Evolutionary conservation across 2,329 filamentous ascomycete genomes (phyloP), one percentile per base, ranked within the genome.

Genomic region (Ophiostoma populinum): DNA sequence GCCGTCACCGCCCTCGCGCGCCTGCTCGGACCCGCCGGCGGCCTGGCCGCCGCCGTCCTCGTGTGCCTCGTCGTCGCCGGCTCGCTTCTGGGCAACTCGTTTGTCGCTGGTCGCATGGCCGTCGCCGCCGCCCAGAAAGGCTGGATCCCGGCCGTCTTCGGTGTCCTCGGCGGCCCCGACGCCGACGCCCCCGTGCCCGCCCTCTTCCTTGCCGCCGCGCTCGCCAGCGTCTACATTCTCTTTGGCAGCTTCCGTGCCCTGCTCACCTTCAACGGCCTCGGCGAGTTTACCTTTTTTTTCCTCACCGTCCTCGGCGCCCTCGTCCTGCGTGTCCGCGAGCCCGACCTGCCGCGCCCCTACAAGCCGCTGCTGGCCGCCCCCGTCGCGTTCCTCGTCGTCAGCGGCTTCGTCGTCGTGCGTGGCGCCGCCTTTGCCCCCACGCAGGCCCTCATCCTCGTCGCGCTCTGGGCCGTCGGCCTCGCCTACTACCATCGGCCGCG

Each of bases 261-360:
- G 0, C 46, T 76, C 9, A 75, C 69, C 0, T 72, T 72, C 43
- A 70, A 70, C 34, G 67, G 67, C 0, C 51, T 71, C 4, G 67
- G 65, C 11, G 67, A 71, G 44, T 75, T 70, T 47, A 63, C 70
- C 0, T 76, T 75, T 50, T 75, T 75, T 53, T 71, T 75, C 45
- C 56, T 74, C 20, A 70, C 70, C 0, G 70, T 75, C 0, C 45
- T 74, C 0, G 71, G 70, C 0, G 62, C 68, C 2, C 55, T 75
- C 8, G 52, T 74, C 12, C 50, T 76, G 28, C 61, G 71, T 10
- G 61, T 60, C 37, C 59, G 65, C 1, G 68, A 75, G 46, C 71
- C 70, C 0, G 48, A 53, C 0, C 53, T 76, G 3, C 44, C 55
- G 0, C 51, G 71, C 9, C 70, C 71, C 0, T 76, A 75, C 45